phyloP scores from a whole-genome alignment of 1,284 basidiomycete genomes.

The Dichomitus squalens region DNA sequence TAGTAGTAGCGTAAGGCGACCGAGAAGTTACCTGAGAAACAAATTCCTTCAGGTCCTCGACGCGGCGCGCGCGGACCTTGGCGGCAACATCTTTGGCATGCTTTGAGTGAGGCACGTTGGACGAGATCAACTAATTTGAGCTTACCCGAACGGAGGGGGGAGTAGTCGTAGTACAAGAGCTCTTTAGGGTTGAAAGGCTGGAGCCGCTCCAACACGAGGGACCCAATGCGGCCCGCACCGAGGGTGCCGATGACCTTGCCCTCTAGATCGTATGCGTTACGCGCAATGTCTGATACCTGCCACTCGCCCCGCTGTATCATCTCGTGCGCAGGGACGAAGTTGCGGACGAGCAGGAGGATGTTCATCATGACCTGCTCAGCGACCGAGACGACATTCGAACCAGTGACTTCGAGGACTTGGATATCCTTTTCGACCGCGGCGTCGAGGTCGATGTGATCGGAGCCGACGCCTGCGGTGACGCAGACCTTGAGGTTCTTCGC shows the following conservation, averaged over 20 bases:
- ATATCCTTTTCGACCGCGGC: slow-evolving; percentile 84
- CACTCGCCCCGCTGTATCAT: slow-evolving; percentile 86
- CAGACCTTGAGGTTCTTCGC: slow-evolving; percentile 92
- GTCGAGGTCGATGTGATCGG: slow-evolving; percentile 92
- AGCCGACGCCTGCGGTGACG: slow-evolving; percentile 95
- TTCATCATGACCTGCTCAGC: slow-evolving; percentile 89
- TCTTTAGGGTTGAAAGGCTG: slow-evolving; percentile 90
- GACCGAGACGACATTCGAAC: slow-evolving; percentile 81
- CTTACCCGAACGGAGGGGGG: slow-evolving; percentile 67
- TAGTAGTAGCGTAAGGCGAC: neutral
- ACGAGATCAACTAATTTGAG: neutral
- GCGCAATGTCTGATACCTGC: slow-evolving; percentile 81
- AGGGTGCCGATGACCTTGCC: slow-evolving; percentile 90
- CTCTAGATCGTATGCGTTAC: slow-evolving; percentile 88
- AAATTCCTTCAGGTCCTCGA: slow-evolving; percentile 84
- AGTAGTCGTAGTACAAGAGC: slow-evolving; percentile 93
- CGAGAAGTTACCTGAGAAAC: slow-evolving; percentile 53
- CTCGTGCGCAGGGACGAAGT: slow-evolving; percentile 83
- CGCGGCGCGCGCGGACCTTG: slow-evolving; percentile 74
- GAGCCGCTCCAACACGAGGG: slow-evolving; percentile 88
- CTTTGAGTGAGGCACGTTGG: slow-evolving; percentile 16
- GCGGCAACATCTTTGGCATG: slow-evolving; percentile 71
- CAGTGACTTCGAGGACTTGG: slow-evolving; percentile 52
- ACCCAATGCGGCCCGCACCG: slow-evolving; percentile 87
- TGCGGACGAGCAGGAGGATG: slow-evolving; percentile 85